Base-by-base conservation (phyloP, 2,329 filamentous ascomycete species). In the Alternaria ethzedia region DNA sequence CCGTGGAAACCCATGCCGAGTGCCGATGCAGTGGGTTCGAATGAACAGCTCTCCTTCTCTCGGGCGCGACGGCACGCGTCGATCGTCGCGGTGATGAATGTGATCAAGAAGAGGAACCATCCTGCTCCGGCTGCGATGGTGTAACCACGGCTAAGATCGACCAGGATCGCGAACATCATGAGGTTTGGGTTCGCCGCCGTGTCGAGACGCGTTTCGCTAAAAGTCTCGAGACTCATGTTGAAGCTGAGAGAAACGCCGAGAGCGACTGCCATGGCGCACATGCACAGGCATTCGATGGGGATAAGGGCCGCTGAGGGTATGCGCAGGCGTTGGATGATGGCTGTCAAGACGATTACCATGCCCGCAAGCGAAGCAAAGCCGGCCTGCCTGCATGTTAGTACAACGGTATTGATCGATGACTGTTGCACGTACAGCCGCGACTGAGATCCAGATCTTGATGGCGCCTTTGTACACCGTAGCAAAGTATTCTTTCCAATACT, bases 1-100 rank as follows among this genome's bases (percentile, higher is more conserved):
- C 67, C 70, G 36, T 74, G 68, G 2, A 41, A 41, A 41, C 66
- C 56, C 71, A 76, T 76, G 8, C 74, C 74, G 10, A 77, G 62
- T 20, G 67, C 65, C 6, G 73, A 76, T n/a, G 70, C 73, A 11
- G 71, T 76, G 30, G 75, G 75, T 59, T 76, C 74, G 49, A 77
- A 77, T 5, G 69, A 72, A 58, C 72, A 76, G 49, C 64, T 68
- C 45, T 74, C 70, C 30, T 64, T 68, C 11, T 61, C 64, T 21
- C 64, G 59, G 10, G 52, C 54, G 23, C 65, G 64, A 8, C 66
- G 58, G 36, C 70, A 72, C 15, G 65, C 61, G 13, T 65, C 59
- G 5, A 76, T 61, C 9, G 64, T 49, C 20, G 69, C 63, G 6
- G 63, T 55, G 10, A 74, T 64, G 20, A 67, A 70, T 5, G 70